A percentile compares a stretch with the other conserved stretches of the same genome.
Conservation (phyloP, 2,329 filamentous ascomycete genomes). For the Fusarium sp. region DNA sequence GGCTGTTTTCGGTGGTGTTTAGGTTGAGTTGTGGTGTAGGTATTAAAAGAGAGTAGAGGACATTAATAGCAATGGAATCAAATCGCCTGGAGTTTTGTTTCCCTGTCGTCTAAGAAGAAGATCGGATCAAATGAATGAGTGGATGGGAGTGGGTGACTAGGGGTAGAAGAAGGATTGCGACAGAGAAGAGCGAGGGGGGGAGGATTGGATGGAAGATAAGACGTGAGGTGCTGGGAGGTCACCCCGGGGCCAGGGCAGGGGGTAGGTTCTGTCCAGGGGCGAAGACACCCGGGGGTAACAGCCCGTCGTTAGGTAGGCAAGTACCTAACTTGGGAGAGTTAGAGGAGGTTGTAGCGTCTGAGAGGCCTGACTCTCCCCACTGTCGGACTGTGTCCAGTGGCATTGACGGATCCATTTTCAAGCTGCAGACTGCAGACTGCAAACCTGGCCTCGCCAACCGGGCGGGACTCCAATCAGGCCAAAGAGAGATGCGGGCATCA, state of each 20-base stretch:
- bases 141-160: slow-evolving; percentile 44
- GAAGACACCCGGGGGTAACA: slow-evolving; percentile 10
- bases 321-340: slow-evolving; percentile 35
- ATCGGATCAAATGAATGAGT: slow-evolving; percentile 45
- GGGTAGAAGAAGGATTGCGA: slow-evolving; percentile 45
- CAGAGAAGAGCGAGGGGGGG: slow-evolving; percentile 36
- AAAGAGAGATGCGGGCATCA: slow-evolving; percentile 22
- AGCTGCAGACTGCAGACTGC: slow-evolving; percentile 10
- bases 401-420: background rate
- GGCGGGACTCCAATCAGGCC: slow-evolving; percentile 8
- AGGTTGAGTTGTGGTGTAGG: slow-evolving; percentile 6
- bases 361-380: slow-evolving; percentile 22
- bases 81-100: slow-evolving; percentile 48
- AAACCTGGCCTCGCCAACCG: slow-evolving; percentile 16
- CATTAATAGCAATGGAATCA: slow-evolving; percentile 41
- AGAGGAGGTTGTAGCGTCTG: slow-evolving; percentile 31
- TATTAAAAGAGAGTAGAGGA: slow-evolving; percentile 47
- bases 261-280: slow-evolving; percentile 5
- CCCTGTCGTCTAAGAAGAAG: slow-evolving; percentile 48
- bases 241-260: background rate
- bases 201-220: slow-evolving; percentile 41
- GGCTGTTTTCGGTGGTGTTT: slow-evolving; percentile 9
- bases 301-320: slow-evolving; percentile 2
- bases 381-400: slow-evolving; percentile 10
- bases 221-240: slow-evolving; percentile 13